phyloP scores from a whole-genome alignment of 192 early-diverging fungal species.

The Piromyces sp. region DNA sequence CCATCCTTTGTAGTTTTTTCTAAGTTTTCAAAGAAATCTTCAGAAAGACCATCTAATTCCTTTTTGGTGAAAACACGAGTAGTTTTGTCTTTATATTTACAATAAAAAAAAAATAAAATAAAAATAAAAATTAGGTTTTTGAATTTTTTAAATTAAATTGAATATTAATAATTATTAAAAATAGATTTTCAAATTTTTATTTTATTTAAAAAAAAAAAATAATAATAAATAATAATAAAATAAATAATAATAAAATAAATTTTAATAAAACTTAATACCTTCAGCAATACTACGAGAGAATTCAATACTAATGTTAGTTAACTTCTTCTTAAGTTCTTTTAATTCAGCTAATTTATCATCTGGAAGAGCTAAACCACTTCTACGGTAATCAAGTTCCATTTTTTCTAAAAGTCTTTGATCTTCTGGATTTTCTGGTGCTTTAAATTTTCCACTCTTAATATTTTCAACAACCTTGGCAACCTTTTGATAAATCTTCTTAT shows the following conservation, averaged over 20 bases:
- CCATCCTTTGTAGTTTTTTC: slow-evolving; percentile 38
- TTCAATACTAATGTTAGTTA: slow-evolving; percentile 48
- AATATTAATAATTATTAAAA: too few species aligned
- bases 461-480: slow-evolving; percentile 10
- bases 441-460: slow-evolving; percentile 2
- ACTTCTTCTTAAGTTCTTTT: slow-evolving; percentile 40
- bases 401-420: slow-evolving; percentile 52
- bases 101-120: too few species aligned
- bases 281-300: slow-evolving; percentile 57
- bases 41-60: slow-evolving; percentile 56
- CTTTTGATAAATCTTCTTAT: slow-evolving; percentile 14
- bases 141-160: too few species aligned
- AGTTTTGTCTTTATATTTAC: neutral
- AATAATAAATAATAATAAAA: slow-evolving; percentile 12
- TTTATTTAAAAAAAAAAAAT: slow-evolving; percentile 9
- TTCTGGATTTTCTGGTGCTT: slow-evolving; percentile 22
- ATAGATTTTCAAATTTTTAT: neutral
- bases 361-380: slow-evolving; percentile 53
- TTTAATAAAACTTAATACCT: slow-evolving; percentile 22
- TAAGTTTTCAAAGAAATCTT: slow-evolving; percentile 46
- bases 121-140: too few species aligned
- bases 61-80: slow-evolving; percentile 18
- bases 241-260: neutral
- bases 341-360: slow-evolving; percentile 39
- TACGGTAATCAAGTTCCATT: slow-evolving; percentile 40